Evolutionary conservation across 2,329 filamentous ascomycete species (phyloP).

Genomic region (Colletotrichum godetiae): DNA sequence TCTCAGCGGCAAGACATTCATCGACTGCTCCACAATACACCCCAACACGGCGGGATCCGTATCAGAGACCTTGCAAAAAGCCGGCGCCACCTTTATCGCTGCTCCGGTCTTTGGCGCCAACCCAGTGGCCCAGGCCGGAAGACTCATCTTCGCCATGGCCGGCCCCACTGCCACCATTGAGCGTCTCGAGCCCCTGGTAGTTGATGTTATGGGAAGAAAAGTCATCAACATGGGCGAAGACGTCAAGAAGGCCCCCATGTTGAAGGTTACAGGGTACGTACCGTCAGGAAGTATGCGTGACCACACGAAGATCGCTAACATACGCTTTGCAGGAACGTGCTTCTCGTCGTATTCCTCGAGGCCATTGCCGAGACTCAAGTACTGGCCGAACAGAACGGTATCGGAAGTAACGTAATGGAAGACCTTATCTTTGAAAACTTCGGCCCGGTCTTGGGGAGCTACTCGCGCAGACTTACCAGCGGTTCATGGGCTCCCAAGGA

Average conservation of each 20-base stretch:
- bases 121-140: constrained; percentile 56
- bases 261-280: constrained; percentile 59
- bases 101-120: constrained; percentile 63
- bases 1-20: constrained; percentile 51
- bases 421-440: constrained; percentile 54
- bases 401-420: constrained; percentile 54
- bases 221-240: constrained; percentile 57
- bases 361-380: constrained; percentile 62
- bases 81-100: constrained; percentile 52
- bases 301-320: no score
- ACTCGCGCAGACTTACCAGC: constrained; percentile 50
- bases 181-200: constrained; percentile 50
- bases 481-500: constrained; percentile 50
- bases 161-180: constrained; percentile 50
- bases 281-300: no score
- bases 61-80: constrained; percentile 41
- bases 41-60: constrained; percentile 52
- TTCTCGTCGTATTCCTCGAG: constrained; percentile 60
- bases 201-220: constrained; percentile 54
- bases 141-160: constrained; percentile 57
- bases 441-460: constrained; percentile 48
- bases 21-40: constrained; percentile 63
- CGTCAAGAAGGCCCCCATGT: constrained; percentile 54
- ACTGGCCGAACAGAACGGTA: constrained; percentile 56
- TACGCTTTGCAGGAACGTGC: constrained; percentile 51